These are phyloP conservation scores for Multifurca ochricompacta DNA, from an alignment of 768 basidiomycete genomes.

Conservation along the genomic window DNA sequence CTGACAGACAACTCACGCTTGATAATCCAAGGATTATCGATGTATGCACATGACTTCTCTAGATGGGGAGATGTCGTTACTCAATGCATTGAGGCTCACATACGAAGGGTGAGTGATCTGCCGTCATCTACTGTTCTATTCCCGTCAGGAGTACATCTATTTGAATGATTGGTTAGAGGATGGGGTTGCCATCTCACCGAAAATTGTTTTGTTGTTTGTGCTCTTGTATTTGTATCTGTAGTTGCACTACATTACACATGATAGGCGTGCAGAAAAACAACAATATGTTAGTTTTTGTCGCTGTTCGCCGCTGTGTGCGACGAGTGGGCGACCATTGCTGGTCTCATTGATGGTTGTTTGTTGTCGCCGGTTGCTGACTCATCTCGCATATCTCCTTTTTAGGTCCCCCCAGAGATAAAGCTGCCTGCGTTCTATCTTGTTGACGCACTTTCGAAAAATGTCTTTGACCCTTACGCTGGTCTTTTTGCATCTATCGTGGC, in stretches of 20 bases:
- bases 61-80: constrained; percentile 74
- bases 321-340: constrained; percentile 18
- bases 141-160: background rate
- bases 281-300: background rate
- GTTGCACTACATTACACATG: constrained; percentile 13
- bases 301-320: constrained; percentile 9
- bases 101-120: constrained; percentile 71
- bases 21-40: constrained; percentile 86
- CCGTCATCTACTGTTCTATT: constrained; percentile 18
- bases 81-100: constrained; percentile 76
- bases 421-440: constrained; percentile 91
- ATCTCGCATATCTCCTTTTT: constrained; percentile 30
- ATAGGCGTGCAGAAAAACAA: constrained; percentile 15
- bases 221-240: constrained; percentile 10
- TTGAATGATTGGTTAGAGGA: constrained; percentile 7
- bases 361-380: constrained; percentile 58
- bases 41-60: constrained; percentile 82
- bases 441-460: constrained; percentile 96
- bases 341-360: constrained; percentile 18
- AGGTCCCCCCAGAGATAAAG: constrained; percentile 89
- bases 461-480: constrained; percentile 85
- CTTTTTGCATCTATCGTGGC: constrained; percentile 79
- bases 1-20: constrained; percentile 93
- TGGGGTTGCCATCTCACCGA: constrained; percentile 2
- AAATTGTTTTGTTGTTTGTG: constrained; percentile 2